phyloP scores from a whole-genome alignment of 345 rosid genomes.

The Psidium friedrichsthalianum region DNA sequence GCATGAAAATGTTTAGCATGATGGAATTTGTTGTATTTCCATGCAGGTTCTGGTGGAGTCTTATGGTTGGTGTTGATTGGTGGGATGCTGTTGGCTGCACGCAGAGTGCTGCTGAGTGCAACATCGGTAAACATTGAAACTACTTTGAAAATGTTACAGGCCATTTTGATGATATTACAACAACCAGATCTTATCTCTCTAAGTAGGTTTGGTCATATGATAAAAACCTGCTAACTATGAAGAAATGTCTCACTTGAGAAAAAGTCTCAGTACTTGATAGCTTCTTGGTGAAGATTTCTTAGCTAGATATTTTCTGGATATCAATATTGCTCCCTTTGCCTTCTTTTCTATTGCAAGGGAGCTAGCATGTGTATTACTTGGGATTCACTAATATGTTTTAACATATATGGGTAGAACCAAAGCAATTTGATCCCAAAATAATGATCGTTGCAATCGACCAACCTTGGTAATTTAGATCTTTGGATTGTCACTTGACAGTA shows the following conservation, averaged over 20 bases:
- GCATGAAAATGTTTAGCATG: neutral
- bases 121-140: slow-evolving; percentile 49
- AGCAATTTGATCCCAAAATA: neutral
- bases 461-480: neutral
- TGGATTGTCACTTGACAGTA: neutral
- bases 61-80: slow-evolving; percentile 99
- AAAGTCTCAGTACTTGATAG: neutral
- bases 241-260: neutral
- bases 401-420: neutral
- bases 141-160: neutral
- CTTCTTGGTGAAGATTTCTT: neutral
- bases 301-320: neutral
- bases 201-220: neutral
- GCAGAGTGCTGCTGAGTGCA: slow-evolving; percentile 98
- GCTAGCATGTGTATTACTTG: neutral
- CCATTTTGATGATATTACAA: neutral
- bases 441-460: neutral
- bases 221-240: neutral
- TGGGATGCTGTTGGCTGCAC: slow-evolving; percentile 99
- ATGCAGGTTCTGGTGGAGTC: slow-evolving; percentile 99
- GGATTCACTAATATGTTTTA: neutral
- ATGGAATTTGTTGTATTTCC: neutral
- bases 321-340: neutral
- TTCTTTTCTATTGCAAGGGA: neutral
- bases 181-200: neutral